Base-by-base conservation (phyloP, 1,139 yeast genomes). In the Hansenula sp. region DNA sequence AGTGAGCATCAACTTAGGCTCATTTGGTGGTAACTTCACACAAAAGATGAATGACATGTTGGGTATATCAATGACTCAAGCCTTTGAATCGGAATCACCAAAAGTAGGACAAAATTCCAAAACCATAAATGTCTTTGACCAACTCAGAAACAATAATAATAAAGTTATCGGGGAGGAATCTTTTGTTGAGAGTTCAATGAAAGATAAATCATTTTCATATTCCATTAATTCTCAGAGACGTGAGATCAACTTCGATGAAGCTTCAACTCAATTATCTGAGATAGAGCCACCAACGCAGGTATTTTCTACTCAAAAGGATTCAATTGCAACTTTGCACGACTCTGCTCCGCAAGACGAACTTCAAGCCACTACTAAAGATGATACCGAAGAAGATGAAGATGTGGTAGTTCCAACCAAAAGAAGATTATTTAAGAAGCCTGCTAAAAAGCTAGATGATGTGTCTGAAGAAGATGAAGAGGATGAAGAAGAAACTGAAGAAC, bases 1-100 rank as follows among this genome's bases (percentile, higher is more conserved):
- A 29, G 42, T 49, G 11, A 35, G 35, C 12, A 62, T 62, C 19
- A 50, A 63, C 33, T 39, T 62, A 12, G 68, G 68, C 5, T 21
- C 24, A 21, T 21, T 21, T 18, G 28, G 27, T 20, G 33, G 39
- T 20, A 56, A 42, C 9, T 21, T 21, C 26, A 52, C 47, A 10
- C 48, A 43, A 21, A 41, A 32, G 36, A 25, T 44, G 14, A 48
- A 43, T 21, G 9, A 21, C 12, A 37, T 42, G 31, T 36, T 44
- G 10, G 45, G 43, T 17, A 34, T 47, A 6, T 40, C 50, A 19
- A 34, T 51, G 44, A 44, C 55, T 1, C 55, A 50, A 36, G 21
- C 50, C 16, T 53, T 48, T 38, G 49, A 54, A 24, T 25, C 40
- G 27, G 49, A 50, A 3, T 44, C 54, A 21, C 48, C 41, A 26